Base-by-base conservation (phyloP, 805 yeast species). In the Vanderwaltozyma verrucispora region DNA sequence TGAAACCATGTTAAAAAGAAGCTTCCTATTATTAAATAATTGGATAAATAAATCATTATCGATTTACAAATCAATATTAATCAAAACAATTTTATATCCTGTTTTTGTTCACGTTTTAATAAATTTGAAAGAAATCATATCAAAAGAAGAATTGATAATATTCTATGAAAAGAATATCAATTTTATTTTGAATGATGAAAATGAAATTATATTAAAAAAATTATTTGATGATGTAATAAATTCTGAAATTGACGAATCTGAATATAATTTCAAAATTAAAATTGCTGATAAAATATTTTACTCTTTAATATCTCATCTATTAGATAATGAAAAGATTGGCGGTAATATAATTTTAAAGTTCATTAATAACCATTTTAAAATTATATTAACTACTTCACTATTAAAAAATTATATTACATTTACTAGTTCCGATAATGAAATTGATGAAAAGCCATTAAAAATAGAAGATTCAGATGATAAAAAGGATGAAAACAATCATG, bases 1-100 rank as follows among this genome's bases (percentile, higher is more conserved):
- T 30, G 17, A 30, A 19, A 21, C 15, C 16, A 31, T 14, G 12
- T 31, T 25, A 5, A 14, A 12, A 15, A 70, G 85, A 34, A 95
- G 94, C 2, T 92, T 86, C 60, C 66, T 78, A n/a, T 70, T 85
- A 58, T 71, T 87, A 44, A 73, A 83, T 43, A 77, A 77, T 35
- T 92, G 96, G 97, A 83, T 85, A 28, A 94, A 85, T 47, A 71
- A 84, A 15, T 85, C 95, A 0, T 68, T 92, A 49, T 97, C 89
- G 57, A 71, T 92, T 62, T 92, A 92, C 61, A 81, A 75, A 60
- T 86, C 94, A 14, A 96, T 89, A 59, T 68, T 92, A 43, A 28
- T 18, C 7, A 72, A 80, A 38, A 74, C 92, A 44, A 71, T 89
- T 30, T 63, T 89, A 48, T 92, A 82, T 57, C 98, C 98, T 5